Base-by-base conservation (phyloP, 2,329 filamentous ascomycete species). In the Nemania sp. region DNA sequence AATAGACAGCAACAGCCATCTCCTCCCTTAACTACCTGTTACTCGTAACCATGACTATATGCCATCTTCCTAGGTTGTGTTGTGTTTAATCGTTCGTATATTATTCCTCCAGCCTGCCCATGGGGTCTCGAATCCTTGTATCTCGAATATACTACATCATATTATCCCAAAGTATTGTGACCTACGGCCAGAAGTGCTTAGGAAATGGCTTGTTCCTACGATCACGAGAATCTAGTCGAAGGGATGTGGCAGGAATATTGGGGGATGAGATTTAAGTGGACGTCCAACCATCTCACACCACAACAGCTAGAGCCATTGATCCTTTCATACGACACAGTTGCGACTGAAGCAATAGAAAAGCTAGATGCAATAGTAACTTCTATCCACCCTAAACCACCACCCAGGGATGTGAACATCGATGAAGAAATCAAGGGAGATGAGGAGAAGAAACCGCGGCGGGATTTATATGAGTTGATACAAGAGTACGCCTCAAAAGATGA, bases 211-310 rank as follows among this genome's bases (percentile, higher is more conserved):
- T 47, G 38, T 26, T 38, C 60, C 15, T 51, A 70, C 27, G 24
- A 24, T 18, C 10, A 58, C 41, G 59, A n/a, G 18, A 22, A 59
- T 5, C 35, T n/a, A 24, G 26, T 57, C 7, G 55, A 73, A 27
- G 69, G 72, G 18, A 66, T 58, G 10, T 74, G 73, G 73, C 55
- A 66, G 7, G 62, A 72, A 13, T 67, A 75, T 70, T 93, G 90
- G 88, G 90, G 87, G 22, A 87, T 92, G 74, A 86, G 84, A 6
- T 94, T 94, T 76, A 86, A 89, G 73, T 90, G 91, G 84, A 92
- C 91, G 0, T 77, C 85, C 5, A 79, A 89, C 3, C 92, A 95
- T 77, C 80, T 88, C 20, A 87, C 86, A 1, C 79, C 82, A 6
- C 85, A 90, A 62, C 82, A 93, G 73, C 80, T 90, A 45, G 79